A percentile compares a stretch with the other conserved stretches of the same genome.
These are phyloP conservation scores for Alternaria gaisen DNA, from an alignment of 2,329 filamentous ascomycete species.

Conservation along the genomic window DNA sequence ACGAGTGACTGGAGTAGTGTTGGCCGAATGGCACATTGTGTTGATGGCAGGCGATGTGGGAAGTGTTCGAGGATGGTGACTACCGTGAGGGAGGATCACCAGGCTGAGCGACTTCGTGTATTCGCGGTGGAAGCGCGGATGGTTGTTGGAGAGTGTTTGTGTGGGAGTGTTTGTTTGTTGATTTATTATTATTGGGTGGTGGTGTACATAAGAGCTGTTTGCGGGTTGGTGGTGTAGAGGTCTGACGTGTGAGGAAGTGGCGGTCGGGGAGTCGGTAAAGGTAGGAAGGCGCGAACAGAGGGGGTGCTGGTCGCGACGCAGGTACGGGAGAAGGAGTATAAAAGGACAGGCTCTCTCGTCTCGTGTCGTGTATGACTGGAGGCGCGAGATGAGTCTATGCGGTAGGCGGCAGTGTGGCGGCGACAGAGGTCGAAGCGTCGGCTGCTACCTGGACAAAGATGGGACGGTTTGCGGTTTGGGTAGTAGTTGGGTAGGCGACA, in stretches of 20 bases:
- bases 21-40: slow-evolving; percentile 50
- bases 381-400: slow-evolving; percentile 32
- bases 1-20: slow-evolving; percentile 54
- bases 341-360: slow-evolving; percentile 29
- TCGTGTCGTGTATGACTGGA: slow-evolving; percentile 19
- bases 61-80: slow-evolving; percentile 41
- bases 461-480: slow-evolving; percentile 20
- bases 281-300: slow-evolving; percentile 22
- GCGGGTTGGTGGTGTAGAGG: slow-evolving; percentile 29
- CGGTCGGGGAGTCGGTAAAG: slow-evolving; percentile 35
- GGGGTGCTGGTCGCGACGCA: slow-evolving; percentile 17
- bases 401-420: slow-evolving; percentile 42
- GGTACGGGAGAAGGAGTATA: slow-evolving; percentile 21
- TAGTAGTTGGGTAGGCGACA: slow-evolving; percentile 26
- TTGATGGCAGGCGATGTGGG: slow-evolving; percentile 34
- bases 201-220: slow-evolving; percentile 29
- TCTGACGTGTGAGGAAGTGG: slow-evolving; percentile 42
- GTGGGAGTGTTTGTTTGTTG: slow-evolving; percentile 21
- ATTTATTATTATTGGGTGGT: slow-evolving; percentile 39
- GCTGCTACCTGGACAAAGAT: slow-evolving; percentile 40
- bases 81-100: slow-evolving; percentile 38
- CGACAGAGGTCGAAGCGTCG: slow-evolving; percentile 34
- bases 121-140: slow-evolving; percentile 24
- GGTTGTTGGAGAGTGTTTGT: slow-evolving; percentile 3
- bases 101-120: slow-evolving; percentile 38